A percentile compares a stretch with the other conserved stretches of the same genome.
Conservation (phyloP, 495 filamentous ascomycete species). For the Aspergillus kassunensis region DNA sequence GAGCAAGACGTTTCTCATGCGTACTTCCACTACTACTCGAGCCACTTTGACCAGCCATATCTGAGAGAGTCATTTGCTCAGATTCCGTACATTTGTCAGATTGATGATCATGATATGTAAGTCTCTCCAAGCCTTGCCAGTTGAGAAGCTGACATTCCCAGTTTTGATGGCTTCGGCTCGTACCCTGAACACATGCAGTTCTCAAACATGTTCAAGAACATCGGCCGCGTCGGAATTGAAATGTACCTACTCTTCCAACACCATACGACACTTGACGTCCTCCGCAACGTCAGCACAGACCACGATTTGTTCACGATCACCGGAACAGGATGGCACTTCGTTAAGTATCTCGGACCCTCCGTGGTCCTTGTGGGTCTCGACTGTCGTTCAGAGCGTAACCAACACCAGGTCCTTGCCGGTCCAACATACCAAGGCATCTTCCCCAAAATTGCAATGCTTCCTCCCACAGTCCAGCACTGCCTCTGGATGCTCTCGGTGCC, state of each 20-base stretch:
- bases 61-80: slow-evolving; percentile 93
- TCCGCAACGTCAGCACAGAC: slow-evolving; percentile 80
- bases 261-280: slow-evolving; percentile 90
- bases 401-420: slow-evolving; percentile 87
- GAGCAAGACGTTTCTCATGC: slow-evolving; percentile 94
- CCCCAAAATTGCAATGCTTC: slow-evolving; percentile 90
- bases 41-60: slow-evolving; percentile 93
- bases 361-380: slow-evolving; percentile 88
- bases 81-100: slow-evolving; percentile 87
- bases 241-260: slow-evolving; percentile 99
- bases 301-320: slow-evolving; percentile 95
- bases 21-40: slow-evolving; percentile 98
- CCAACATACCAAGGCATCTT: slow-evolving; percentile 97
- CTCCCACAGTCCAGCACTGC: slow-evolving; percentile 89
- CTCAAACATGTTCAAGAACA: slow-evolving; percentile 96
- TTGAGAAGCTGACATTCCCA: slow-evolving; percentile 32
- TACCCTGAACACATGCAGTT: slow-evolving; percentile 99
- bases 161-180: slow-evolving; percentile 96
- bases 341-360: slow-evolving; percentile 91
- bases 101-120: slow-evolving; percentile 98
- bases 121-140: slow-evolving; percentile 26
- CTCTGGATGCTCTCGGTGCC: slow-evolving; percentile 93
- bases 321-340: slow-evolving; percentile 94
- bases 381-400: slow-evolving; percentile 85
- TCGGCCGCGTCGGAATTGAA: slow-evolving; percentile 93